These are phyloP conservation scores for Trametes punicea DNA, from an alignment of 768 basidiomycete genomes.

Conservation along the genomic window DNA sequence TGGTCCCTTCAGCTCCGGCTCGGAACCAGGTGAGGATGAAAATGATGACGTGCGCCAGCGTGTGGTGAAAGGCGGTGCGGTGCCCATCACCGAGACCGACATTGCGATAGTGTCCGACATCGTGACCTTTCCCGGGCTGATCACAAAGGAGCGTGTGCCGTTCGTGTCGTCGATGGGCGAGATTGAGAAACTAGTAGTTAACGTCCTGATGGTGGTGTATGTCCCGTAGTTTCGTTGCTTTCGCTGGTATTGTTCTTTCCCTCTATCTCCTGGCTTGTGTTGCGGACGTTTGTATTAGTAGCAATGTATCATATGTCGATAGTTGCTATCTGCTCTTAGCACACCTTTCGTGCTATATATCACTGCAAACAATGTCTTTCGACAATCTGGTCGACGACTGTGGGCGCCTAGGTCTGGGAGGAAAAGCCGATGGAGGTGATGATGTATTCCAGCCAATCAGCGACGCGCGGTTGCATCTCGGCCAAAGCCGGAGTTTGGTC, in stretches of 20 bases:
- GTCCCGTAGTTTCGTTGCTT: conserved; percentile 42
- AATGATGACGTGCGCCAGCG: conserved; percentile 43
- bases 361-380: background rate
- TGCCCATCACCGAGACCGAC: conserved; percentile 59
- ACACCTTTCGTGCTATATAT: background rate
- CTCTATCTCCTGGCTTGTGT: conserved; percentile 2
- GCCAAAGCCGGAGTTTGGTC: conserved; percentile 25
- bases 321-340: conserved; percentile 2
- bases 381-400: no score
- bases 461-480: conserved; percentile 16
- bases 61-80: conserved; percentile 67
- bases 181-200: conserved; percentile 72
- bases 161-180: conserved; percentile 59
- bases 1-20: conserved; percentile 44
- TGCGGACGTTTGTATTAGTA: conserved; percentile 19
- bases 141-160: conserved; percentile 65
- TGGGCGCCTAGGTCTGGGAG: background rate
- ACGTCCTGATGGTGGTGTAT: conserved; percentile 68
- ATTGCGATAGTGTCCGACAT: conserved; percentile 58
- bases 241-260: conserved; percentile 16
- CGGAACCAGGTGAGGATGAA: conserved; percentile 38
- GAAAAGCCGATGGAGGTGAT: conserved; percentile 2
- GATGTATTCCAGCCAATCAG: conserved; percentile 17
- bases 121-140: conserved; percentile 37
- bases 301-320: conserved; percentile 20